A percentile compares a stretch with the other conserved stretches of the same genome.
phyloP scores from a whole-genome alignment of 352 stramenopile genomes.

The Pythium apleroticum region DNA sequence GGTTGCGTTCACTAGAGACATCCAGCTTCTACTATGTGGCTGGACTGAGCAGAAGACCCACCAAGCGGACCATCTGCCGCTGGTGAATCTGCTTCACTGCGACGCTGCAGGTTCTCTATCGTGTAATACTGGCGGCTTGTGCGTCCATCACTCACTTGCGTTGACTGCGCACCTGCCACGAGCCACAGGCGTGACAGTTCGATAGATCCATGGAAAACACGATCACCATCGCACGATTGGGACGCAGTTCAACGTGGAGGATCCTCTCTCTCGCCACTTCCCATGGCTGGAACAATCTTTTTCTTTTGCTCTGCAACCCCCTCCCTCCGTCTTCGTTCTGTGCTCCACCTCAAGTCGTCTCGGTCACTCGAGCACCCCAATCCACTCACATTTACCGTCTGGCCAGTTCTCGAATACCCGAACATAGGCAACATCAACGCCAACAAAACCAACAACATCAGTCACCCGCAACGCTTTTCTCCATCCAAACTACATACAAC shows the following conservation, averaged over 20 bases:
- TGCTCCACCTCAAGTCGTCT: constrained; percentile 1
- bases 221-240: constrained; percentile 1
- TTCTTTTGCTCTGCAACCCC: neutral
- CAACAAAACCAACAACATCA: constrained; percentile 3
- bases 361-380: neutral
- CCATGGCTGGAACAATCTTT: constrained; percentile 22
- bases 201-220: constrained; percentile 7
- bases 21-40: neutral
- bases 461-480: constrained; percentile 1
- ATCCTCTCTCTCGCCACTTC: constrained; percentile 21
- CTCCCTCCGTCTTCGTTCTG: neutral
- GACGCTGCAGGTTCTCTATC: neutral
- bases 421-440: constrained; percentile 1
- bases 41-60: constrained; percentile 3
- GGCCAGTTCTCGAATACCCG: constrained; percentile 24
- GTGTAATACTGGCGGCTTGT: neutral
- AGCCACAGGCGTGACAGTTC: constrained; percentile 3
- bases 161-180: neutral
- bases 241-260: neutral
- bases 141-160: constrained; percentile 1
- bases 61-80: neutral
- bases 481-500: neutral
- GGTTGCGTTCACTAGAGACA: neutral
- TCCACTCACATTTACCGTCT: neutral
- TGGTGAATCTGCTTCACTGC: constrained; percentile 2